Percentiles rank a stretch among this genome's conserved stretches.
These are phyloP conservation scores for Geranomyces michiganensis DNA, from an alignment of 192 early-diverging fungal genomes.

Conservation along the genomic window DNA sequence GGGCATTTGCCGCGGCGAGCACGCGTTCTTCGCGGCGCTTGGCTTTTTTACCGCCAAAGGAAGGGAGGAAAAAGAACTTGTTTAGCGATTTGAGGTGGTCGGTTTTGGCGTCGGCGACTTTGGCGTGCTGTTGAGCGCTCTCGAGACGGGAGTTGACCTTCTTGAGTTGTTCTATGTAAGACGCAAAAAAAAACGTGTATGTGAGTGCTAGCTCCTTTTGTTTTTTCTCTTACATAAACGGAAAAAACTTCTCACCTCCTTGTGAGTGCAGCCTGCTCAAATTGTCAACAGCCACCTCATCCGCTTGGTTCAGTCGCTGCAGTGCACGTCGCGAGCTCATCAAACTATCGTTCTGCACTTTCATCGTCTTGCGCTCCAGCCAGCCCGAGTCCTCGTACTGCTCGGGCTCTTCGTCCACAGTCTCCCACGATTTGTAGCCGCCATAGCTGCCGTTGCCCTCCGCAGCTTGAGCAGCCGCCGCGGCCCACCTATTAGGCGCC, in stretches of 20 bases:
- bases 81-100: slow-evolving; percentile 56
- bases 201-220: no score
- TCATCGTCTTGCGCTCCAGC: slow-evolving; percentile 45
- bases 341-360: slow-evolving; percentile 52
- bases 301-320: slow-evolving; percentile 42
- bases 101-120: slow-evolving; percentile 51
- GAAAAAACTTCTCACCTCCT: slow-evolving; percentile 5
- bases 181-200: neutral
- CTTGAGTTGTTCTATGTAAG: slow-evolving; percentile 52
- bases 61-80: slow-evolving; percentile 53
- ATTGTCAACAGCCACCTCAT: slow-evolving; percentile 34
- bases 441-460: neutral
- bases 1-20: neutral
- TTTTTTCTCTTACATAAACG: no score
- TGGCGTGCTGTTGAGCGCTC: slow-evolving; percentile 42
- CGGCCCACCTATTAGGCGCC: slow-evolving; percentile 31
- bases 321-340: slow-evolving; percentile 52
- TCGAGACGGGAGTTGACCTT: slow-evolving; percentile 46
- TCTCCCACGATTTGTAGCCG: slow-evolving; percentile 32
- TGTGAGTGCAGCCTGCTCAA: slow-evolving; percentile 47
- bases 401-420: slow-evolving; percentile 37
- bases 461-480: slow-evolving; percentile 38
- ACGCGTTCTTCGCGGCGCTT: slow-evolving; percentile 41
- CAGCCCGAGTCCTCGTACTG: slow-evolving; percentile 46
- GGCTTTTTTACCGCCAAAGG: slow-evolving; percentile 55